Evolutionary conservation across 108 stramenopile genomes (phyloP).

Genomic region (Fragilariopsis cylindrus): DNA sequence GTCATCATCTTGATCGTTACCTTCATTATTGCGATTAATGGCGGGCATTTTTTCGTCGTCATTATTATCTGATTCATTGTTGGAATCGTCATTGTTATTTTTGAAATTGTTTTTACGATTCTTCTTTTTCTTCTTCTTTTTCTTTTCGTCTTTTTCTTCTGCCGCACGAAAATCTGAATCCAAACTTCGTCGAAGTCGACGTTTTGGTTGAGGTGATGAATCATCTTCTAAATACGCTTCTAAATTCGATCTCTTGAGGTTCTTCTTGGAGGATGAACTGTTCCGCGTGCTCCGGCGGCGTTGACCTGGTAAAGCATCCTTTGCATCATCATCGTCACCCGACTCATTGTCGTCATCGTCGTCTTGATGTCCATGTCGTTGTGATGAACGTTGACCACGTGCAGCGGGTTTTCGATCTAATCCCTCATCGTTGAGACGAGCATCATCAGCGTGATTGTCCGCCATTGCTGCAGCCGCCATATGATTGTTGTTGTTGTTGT

Average conservation of each 20-base stretch:
- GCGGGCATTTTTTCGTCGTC: background rate
- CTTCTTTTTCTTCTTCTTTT: background rate
- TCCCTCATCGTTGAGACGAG: background rate
- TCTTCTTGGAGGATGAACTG: too few species aligned
- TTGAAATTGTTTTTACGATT: background rate
- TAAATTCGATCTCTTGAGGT: too few species aligned
- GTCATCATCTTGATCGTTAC: constrained; percentile 28
- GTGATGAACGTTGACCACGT: background rate
- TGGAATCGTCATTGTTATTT: background rate
- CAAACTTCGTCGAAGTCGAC: constrained; percentile 11
- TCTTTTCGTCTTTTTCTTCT: constrained; percentile 10
- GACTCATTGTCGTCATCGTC: background rate
- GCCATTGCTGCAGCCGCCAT: background rate
- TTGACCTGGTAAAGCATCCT: background rate
- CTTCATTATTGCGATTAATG: constrained; percentile 18
- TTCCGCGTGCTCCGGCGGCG: background rate
- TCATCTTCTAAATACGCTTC: background rate
- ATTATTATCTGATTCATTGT: background rate
- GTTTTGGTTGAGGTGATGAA: background rate
- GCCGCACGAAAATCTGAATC: constrained; percentile 13
- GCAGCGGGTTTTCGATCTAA: background rate
- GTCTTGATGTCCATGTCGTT: background rate
- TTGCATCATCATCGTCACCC: background rate
- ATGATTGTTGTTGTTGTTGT: background rate
- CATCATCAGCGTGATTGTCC: background rate